These are phyloP conservation scores for Daedaleopsis sinensis DNA, from an alignment of 768 basidiomycete genomes.

Conservation along the genomic window DNA sequence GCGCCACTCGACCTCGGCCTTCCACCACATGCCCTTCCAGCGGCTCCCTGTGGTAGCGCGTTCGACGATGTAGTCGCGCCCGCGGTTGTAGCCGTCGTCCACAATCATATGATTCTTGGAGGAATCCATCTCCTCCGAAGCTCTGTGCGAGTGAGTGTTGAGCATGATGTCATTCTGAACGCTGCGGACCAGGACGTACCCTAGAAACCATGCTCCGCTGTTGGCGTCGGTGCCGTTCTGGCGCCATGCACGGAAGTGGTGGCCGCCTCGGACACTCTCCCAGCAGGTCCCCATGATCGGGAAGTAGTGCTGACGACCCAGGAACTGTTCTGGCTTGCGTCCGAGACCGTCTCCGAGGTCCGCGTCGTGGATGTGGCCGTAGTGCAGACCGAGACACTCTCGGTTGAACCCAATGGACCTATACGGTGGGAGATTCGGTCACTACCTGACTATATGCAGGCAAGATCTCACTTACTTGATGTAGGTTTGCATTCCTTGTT, in stretches of 20 bases:
- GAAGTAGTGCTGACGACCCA: conserved; percentile 78
- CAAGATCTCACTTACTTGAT: conserved; percentile 51
- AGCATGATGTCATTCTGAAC: too few relatives aligned
- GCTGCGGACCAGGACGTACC: conserved; percentile 44
- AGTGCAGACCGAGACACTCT: conserved; percentile 82
- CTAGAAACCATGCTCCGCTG: conserved; percentile 85
- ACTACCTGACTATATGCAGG: neutral
- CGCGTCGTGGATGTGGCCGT: conserved; percentile 75
- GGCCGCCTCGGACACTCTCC: conserved; percentile 84
- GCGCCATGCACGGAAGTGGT: conserved; percentile 89
- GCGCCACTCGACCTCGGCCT: conserved; percentile 76
- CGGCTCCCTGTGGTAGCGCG: conserved; percentile 61
- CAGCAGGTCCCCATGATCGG: conserved; percentile 86
- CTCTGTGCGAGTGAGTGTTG: conserved; percentile 42
- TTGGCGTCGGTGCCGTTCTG: conserved; percentile 78
- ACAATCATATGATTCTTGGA: conserved; percentile 72
- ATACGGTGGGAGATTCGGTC: conserved; percentile 2
- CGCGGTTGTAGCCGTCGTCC: conserved; percentile 79
- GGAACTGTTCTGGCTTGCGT: conserved; percentile 64
- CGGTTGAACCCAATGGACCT: conserved; percentile 82
- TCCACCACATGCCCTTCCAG: conserved; percentile 73
- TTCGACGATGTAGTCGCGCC: conserved; percentile 77
- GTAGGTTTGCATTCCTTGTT: conserved; percentile 68
- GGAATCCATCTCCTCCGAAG: conserved; percentile 74
- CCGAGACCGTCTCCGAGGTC: conserved; percentile 85